Percentiles rank a stretch among this genome's conserved stretches.
Conservation (phyloP, 495 filamentous ascomycete genomes). For the Durotheca rogersii region DNA sequence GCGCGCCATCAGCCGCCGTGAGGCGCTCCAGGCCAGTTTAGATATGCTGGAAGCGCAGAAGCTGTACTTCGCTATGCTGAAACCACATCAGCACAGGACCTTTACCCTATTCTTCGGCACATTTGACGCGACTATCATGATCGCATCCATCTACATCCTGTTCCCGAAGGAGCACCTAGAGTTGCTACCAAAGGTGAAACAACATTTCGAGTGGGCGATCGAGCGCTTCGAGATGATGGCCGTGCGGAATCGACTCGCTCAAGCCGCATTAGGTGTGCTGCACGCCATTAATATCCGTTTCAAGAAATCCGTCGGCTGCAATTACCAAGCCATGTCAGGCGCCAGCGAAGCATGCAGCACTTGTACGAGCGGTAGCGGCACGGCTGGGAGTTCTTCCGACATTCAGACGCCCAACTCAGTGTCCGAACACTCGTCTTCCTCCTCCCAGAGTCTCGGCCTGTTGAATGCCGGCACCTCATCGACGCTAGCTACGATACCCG, state of each 20-base stretch:
- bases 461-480: constrained; percentile 9
- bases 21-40: constrained; percentile 56
- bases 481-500: constrained; percentile 9
- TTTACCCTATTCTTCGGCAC: constrained; percentile 57
- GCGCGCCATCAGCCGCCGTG: constrained; percentile 48
- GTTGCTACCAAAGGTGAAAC: constrained; percentile 42
- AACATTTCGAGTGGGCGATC: constrained; percentile 56
- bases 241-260: constrained; percentile 51
- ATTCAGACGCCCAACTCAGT: constrained; percentile 28
- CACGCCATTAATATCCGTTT: constrained; percentile 48
- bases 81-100: constrained; percentile 55
- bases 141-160: constrained; percentile 58
- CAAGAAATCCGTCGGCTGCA: constrained; percentile 43
- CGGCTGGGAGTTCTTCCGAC: constrained; percentile 16
- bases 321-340: constrained; percentile 10
- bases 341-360: constrained; percentile 14
- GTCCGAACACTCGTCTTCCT: constrained; percentile 13
- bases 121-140: constrained; percentile 63
- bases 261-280: constrained; percentile 53
- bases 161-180: constrained; percentile 52
- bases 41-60: constrained; percentile 57
- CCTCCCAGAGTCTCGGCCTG: constrained; percentile 17
- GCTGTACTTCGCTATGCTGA: constrained; percentile 49
- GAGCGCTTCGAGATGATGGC: constrained; percentile 55
- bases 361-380: constrained; percentile 11